phyloP scores from a whole-genome alignment of 441 rosid genomes.

The Corymbia calophylla region DNA sequence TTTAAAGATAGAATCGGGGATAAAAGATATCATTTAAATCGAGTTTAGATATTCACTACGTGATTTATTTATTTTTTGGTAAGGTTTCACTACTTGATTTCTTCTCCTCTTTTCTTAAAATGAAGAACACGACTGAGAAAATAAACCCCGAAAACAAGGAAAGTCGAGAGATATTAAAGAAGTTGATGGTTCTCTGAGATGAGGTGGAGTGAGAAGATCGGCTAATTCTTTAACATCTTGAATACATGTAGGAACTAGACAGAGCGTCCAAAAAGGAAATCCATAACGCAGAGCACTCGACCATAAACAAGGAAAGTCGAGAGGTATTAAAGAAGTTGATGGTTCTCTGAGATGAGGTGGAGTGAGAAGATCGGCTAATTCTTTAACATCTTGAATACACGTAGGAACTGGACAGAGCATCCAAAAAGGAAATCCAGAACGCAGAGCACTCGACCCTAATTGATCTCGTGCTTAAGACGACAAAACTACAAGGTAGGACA shows the following conservation, averaged over 20 bases:
- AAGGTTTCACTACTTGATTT: background rate
- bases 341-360: background rate
- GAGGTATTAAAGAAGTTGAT: background rate
- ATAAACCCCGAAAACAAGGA: background rate
- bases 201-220: background rate
- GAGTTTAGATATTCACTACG: background rate
- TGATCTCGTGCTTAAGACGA: background rate
- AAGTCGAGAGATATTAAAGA: background rate
- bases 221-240: background rate
- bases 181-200: background rate
- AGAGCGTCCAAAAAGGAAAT: background rate
- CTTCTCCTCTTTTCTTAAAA: background rate
- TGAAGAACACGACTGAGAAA: background rate
- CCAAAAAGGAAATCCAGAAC: background rate
- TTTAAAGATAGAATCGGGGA: background rate
- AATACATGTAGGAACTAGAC: background rate
- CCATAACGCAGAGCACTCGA: background rate
- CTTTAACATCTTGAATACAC: background rate
- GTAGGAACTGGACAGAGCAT: background rate
- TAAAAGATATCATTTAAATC: background rate
- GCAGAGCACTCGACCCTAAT: background rate
- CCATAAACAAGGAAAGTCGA: too few relatives aligned
- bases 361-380: background rate
- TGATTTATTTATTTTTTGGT: too few relatives aligned
- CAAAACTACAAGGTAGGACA: background rate